These are phyloP conservation scores for Acrodontium crateriforme DNA, from an alignment of 2,329 filamentous ascomycete species.

Conservation along the genomic window DNA sequence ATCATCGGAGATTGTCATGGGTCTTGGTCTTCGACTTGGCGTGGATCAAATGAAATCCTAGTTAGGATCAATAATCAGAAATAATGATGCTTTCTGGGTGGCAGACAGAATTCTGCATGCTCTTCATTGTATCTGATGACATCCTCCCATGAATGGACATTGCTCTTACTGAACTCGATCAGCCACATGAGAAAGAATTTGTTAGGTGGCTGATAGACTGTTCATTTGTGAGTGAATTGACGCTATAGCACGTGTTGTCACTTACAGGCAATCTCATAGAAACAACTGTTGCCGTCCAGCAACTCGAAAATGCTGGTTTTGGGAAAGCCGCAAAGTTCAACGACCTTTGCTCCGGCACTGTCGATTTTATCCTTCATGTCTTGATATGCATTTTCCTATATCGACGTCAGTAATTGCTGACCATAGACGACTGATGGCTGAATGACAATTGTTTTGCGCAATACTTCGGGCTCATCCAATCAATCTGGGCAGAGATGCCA, in stretches of 20 bases:
- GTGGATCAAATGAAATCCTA: not conserved
- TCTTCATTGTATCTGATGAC: conserved; percentile 4
- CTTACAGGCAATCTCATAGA: conserved; percentile 2
- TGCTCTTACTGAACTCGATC: conserved; percentile 2
- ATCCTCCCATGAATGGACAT: conserved; percentile 3
- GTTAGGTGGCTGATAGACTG: conserved; percentile 4
- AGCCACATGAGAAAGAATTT: conserved; percentile 1
- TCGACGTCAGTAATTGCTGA: too few relatives aligned
- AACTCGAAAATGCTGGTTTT: not conserved
- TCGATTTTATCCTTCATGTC: conserved; percentile 1
- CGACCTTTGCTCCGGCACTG: conserved; percentile 1
- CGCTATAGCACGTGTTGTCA: too few relatives aligned
- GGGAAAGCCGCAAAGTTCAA: conserved; percentile 2
- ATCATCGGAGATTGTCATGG: not conserved
- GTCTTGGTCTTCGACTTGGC: too few relatives aligned
- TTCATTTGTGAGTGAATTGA: not conserved
- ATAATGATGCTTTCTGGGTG: not conserved
- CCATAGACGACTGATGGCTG: too few relatives aligned
- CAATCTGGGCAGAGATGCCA: too few relatives aligned
- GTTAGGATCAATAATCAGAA: not conserved
- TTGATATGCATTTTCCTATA: conserved; percentile 1
- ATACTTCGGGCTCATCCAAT: too few relatives aligned
- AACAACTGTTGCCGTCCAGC: conserved; percentile 2
- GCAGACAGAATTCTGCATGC: conserved; percentile 4
- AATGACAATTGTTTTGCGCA: too few relatives aligned